These are phyloP conservation scores for Pulveroboletus frians DNA, from an alignment of 768 basidiomycete genomes.

Conservation along the genomic window DNA sequence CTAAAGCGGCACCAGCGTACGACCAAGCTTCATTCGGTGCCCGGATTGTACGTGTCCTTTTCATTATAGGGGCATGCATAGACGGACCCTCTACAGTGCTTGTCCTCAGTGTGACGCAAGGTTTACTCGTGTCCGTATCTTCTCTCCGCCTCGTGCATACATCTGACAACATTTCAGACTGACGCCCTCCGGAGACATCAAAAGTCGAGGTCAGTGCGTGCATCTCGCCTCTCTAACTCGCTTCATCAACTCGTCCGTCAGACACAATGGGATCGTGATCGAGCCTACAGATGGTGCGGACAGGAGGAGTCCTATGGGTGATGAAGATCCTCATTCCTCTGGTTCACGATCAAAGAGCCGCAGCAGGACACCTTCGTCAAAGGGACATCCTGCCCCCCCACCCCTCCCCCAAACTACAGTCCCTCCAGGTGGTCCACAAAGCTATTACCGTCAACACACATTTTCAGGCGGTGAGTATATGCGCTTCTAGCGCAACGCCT, in stretches of 20 bases:
- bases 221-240: constrained; percentile 1
- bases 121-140: constrained; percentile 63
- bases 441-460: constrained; percentile 66
- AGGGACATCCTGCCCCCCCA: constrained; percentile 34
- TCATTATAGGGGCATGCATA: constrained; percentile 14
- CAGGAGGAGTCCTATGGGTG: constrained; percentile 16
- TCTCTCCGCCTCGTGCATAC: constrained; percentile 9
- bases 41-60: constrained; percentile 54
- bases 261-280: constrained; percentile 65
- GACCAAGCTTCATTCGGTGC: constrained; percentile 69
- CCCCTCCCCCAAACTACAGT: constrained; percentile 34
- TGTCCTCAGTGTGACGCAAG: constrained; percentile 79
- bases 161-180: constrained; percentile 42
- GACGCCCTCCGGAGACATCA: constrained; percentile 78
- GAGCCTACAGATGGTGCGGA: constrained; percentile 38
- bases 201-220: constrained; percentile 58
- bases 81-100: constrained; percentile 37
- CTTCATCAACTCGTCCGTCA: constrained; percentile 4
- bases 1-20: constrained; percentile 78
- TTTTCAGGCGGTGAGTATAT: constrained; percentile 37
- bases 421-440: constrained; percentile 38
- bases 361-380: constrained; percentile 44
- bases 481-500: background rate
- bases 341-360: constrained; percentile 47
- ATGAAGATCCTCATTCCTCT: constrained; percentile 32